phyloP scores from a whole-genome alignment of 345 rosid genomes.

The Ceriops tagal region DNA sequence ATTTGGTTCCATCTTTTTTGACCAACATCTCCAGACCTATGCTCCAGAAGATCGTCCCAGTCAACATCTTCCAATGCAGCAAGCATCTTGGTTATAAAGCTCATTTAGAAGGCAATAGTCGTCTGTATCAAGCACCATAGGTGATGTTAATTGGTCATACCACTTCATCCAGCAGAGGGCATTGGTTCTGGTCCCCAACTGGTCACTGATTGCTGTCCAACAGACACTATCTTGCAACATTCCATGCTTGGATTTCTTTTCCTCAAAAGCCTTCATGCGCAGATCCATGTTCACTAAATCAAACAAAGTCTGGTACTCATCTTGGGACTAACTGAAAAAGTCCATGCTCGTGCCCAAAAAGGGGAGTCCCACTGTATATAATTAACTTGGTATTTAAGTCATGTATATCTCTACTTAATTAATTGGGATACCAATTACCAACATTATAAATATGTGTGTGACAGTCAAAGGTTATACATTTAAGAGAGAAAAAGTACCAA shows the following conservation, averaged over 20 bases:
- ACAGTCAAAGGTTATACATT: no score
- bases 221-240: conserved; percentile 66
- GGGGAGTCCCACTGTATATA: no score
- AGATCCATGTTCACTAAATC: conserved; percentile 67
- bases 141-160: conserved; percentile 55
- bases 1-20: conserved; percentile 67
- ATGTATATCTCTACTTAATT: no score
- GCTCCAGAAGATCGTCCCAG: conserved; percentile 67
- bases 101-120: conserved; percentile 56
- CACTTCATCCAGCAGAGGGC: conserved; percentile 52
- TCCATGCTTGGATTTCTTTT: conserved; percentile 56
- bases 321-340: conserved; percentile 19
- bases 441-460: no score
- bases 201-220: conserved; percentile 65
- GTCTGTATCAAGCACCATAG: conserved; percentile 76
- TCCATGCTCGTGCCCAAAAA: no score
- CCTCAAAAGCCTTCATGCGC: conserved; percentile 43
- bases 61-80: conserved; percentile 76
- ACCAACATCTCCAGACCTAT: conserved; percentile 57
- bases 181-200: conserved; percentile 37
- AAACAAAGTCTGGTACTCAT: conserved; percentile 62
- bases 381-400: no score
- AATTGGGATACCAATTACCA: no score
- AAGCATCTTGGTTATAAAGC: conserved; percentile 59
- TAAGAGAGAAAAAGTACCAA: no score